A percentile compares a stretch with the other conserved stretches of the same genome.
Conservation (phyloP, 2,329 filamentous ascomycete species). For the Dothistroma pini region DNA sequence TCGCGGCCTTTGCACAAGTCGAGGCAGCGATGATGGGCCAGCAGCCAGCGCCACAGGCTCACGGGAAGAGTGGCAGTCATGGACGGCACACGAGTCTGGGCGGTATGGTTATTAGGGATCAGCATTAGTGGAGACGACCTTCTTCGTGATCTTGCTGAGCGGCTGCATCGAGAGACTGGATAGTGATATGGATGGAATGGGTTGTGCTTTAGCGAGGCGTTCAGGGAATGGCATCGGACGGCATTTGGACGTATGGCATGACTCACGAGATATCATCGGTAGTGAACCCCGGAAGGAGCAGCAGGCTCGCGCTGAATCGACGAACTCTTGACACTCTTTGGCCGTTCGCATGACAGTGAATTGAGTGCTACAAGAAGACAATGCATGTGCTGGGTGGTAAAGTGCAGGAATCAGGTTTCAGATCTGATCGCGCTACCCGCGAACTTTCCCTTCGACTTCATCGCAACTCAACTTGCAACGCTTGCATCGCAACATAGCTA, state of each 20-base stretch:
- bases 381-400: background rate
- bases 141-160: background rate
- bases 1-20: slow-evolving; percentile 6
- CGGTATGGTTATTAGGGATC: slow-evolving; percentile 2
- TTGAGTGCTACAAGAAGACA: background rate
- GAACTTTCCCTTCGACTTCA: background rate
- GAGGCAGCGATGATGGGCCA: background rate
- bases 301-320: background rate
- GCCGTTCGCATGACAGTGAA: background rate
- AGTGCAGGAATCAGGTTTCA: background rate
- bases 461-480: background rate
- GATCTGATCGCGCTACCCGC: background rate
- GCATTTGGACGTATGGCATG: background rate
- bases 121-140: background rate
- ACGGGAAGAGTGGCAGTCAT: background rate
- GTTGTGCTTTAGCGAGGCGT: background rate
- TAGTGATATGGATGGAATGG: background rate
- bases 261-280: background rate
- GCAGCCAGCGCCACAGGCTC: background rate
- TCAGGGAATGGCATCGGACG: background rate
- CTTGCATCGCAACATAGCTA: background rate
- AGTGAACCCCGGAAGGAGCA: background rate
- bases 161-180: background rate
- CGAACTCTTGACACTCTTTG: background rate
- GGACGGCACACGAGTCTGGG: background rate